Conservation (phyloP, 169 alveolate genomes). For the Plasmodium knowlesi region DNA sequence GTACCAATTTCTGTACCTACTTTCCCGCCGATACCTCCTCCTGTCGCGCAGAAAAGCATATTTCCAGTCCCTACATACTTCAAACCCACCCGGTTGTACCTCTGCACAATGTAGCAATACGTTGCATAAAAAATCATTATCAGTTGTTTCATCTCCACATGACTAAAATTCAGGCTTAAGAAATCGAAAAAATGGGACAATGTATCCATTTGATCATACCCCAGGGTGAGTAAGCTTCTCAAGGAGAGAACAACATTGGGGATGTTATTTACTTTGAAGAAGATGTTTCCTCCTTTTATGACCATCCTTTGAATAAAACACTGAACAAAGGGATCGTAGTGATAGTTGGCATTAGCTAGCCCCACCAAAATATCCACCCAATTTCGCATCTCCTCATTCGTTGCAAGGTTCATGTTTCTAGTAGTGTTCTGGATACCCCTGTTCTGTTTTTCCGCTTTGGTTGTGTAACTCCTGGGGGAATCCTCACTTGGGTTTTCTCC, state of each 20-base stretch:
- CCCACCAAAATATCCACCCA: conserved; percentile 44
- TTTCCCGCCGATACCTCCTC: background rate
- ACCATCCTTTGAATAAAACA: conserved; percentile 20
- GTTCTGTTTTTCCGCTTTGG: background rate
- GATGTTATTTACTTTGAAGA: conserved; percentile 17
- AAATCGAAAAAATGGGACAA: background rate
- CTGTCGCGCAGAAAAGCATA: background rate
- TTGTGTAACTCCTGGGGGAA: background rate
- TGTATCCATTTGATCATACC: conserved; percentile 2
- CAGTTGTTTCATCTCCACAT: conserved; percentile 33
- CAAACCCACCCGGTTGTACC: background rate
- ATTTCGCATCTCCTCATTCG: conserved; percentile 8
- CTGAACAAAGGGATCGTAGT: conserved; percentile 20
- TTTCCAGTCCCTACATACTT: conserved; percentile 4
- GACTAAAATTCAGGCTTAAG: background rate
- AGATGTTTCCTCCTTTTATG: background rate
- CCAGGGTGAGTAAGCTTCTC: conserved; percentile 25
- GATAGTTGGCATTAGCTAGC: conserved; percentile 34
- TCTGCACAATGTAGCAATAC: conserved; percentile 17
- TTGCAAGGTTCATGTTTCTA: background rate
- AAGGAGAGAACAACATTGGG: conserved; percentile 17
- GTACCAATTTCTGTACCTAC: background rate
- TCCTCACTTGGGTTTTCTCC: background rate
- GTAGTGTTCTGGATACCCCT: background rate
- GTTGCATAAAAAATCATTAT: conserved; percentile 45